A percentile compares a stretch with the other conserved stretches of the same genome.
These are phyloP conservation scores for Entomortierella lignicola DNA, from an alignment of 192 early-diverging fungal species.

Conservation along the genomic window DNA sequence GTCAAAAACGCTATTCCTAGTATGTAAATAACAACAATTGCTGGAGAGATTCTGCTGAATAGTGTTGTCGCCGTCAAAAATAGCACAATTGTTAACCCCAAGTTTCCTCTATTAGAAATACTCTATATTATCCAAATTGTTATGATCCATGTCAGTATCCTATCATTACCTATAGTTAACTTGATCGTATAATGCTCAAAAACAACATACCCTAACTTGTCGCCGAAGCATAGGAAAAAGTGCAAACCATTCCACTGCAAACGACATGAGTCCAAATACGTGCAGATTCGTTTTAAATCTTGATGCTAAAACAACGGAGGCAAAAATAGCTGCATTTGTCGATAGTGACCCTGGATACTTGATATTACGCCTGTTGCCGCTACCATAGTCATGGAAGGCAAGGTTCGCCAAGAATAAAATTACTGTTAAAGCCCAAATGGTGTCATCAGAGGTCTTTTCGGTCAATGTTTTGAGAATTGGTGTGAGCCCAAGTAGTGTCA, in stretches of 20 bases:
- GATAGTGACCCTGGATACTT: constrained; percentile 91
- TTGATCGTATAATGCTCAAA: background rate
- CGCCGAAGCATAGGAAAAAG: constrained; percentile 94
- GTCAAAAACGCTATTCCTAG: constrained; percentile 81
- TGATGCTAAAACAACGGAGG: constrained; percentile 91
- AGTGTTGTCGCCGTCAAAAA: constrained; percentile 69
- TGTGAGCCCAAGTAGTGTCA: constrained; percentile 84
- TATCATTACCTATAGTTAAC: background rate
- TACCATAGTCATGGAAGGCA: constrained; percentile 90
- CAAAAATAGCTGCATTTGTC: constrained; percentile 97
- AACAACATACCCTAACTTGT: constrained; percentile 69
- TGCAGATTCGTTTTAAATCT: constrained; percentile 83
- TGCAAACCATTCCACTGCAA: constrained; percentile 93
- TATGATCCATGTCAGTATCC: background rate
- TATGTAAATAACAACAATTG: constrained; percentile 75
- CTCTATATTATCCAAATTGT: constrained; percentile 20
- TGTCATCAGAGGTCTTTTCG: constrained; percentile 87
- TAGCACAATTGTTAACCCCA: constrained; percentile 68
- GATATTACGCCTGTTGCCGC: constrained; percentile 58
- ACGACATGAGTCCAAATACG: constrained; percentile 88
- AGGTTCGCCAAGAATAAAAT: constrained; percentile 88
- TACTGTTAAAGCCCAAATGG: constrained; percentile 93
- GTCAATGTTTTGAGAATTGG: constrained; percentile 94
- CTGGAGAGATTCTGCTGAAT: constrained; percentile 76
- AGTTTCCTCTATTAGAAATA: constrained; percentile 55